Conservation (phyloP, 345 rosid species). For the Melaleuca quinquenervia region DNA sequence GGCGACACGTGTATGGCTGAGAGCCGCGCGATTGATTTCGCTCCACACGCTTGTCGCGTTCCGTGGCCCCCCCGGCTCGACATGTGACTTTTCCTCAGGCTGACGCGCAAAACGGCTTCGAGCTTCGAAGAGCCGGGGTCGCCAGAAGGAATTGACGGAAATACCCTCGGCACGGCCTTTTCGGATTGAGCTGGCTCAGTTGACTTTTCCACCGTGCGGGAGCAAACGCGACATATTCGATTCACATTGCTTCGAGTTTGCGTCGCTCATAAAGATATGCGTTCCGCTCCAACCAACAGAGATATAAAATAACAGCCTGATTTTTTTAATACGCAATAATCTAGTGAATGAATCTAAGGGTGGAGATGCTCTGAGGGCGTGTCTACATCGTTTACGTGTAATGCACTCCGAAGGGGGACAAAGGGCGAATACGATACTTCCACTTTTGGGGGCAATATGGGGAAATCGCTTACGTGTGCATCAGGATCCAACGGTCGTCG, state of each 20-base stretch:
- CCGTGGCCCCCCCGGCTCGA: background rate
- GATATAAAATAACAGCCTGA: background rate
- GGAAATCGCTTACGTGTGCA: background rate
- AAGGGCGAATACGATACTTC: background rate
- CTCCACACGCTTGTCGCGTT: background rate
- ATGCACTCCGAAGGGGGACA: background rate
- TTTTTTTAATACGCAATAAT: background rate
- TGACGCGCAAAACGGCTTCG: background rate
- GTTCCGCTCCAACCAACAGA: background rate
- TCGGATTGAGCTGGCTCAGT: background rate
- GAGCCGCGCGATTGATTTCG: conserved; percentile 2
- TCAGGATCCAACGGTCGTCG: background rate
- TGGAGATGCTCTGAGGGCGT: background rate
- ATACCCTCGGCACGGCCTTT: background rate
- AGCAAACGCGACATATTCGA: background rate
- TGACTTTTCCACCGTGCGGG: background rate
- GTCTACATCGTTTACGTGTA: background rate
- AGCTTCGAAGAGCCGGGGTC: background rate
- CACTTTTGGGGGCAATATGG: background rate
- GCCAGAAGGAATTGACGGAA: background rate
- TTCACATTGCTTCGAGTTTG: background rate
- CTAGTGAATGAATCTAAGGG: background rate
- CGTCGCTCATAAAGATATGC: background rate
- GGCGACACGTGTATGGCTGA: conserved; percentile 28
- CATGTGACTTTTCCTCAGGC: background rate